Evolutionary conservation across 2,329 filamentous ascomycete genomes (phyloP).

Genomic region (Coleophoma eucalyptorum): DNA sequence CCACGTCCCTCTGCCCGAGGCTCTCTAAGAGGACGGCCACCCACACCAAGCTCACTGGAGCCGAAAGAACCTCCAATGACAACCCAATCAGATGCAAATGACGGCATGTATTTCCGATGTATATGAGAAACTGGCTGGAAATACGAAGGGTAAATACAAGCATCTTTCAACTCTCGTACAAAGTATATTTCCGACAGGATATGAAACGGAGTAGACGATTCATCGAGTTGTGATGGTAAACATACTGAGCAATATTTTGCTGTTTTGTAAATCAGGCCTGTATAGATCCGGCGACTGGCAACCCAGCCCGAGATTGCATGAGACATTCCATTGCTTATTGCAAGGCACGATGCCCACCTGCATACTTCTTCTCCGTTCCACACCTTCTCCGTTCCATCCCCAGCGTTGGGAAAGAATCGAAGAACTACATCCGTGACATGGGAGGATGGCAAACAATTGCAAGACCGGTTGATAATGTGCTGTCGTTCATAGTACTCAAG

Average conservation of each 20-base stretch:
- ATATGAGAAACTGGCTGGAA: slow-evolving; percentile 24
- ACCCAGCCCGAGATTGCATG: slow-evolving; percentile 21
- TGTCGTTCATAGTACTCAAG: slow-evolving; percentile 23
- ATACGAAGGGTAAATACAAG: slow-evolving; percentile 26
- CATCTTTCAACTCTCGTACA: slow-evolving; percentile 27
- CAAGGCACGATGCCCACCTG: slow-evolving; percentile 21
- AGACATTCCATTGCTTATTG: slow-evolving; percentile 23
- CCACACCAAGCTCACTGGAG: slow-evolving; percentile 9
- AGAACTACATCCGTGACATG: slow-evolving; percentile 25
- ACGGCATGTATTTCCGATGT: slow-evolving; percentile 19
- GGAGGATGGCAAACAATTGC: slow-evolving; percentile 29
- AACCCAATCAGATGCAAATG: slow-evolving; percentile 24
- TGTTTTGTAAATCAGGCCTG: slow-evolving; percentile 24
- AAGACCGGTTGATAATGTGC: slow-evolving; percentile 26
- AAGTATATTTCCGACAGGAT: slow-evolving; percentile 10
- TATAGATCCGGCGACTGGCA: slow-evolving; percentile 25
- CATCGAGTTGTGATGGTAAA: slow-evolving; percentile 15
- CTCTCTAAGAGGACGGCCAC: slow-evolving; percentile 4
- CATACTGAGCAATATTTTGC: slow-evolving; percentile 18
- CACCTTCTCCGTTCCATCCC: slow-evolving; percentile 9
- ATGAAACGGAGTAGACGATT: slow-evolving; percentile 9
- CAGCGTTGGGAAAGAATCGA: slow-evolving; percentile 22
- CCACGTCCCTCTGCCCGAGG: slow-evolving; percentile 18
- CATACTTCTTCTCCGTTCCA: too few relatives aligned
- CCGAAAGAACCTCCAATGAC: slow-evolving; percentile 13